A percentile compares a stretch with the other conserved stretches of the same genome.
Evolutionary conservation across 2,329 filamentous ascomycete genomes (phyloP).

Genomic region (Lomentospora prolificans): DNA sequence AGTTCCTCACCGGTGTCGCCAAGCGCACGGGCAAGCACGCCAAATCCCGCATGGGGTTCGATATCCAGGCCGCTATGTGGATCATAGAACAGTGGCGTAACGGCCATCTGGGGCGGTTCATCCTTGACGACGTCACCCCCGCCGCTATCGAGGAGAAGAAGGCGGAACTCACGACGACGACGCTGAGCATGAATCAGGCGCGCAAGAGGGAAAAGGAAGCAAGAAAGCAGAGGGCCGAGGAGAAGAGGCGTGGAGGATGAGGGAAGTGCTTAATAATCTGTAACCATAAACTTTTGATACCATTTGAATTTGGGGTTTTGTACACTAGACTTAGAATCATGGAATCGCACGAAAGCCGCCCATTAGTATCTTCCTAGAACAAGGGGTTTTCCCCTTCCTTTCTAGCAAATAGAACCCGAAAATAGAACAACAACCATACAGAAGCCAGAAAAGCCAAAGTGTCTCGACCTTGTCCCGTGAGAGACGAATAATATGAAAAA

Average conservation of each 20-base stretch:
- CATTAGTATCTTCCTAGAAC: neutral
- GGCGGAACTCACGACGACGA: slow-evolving; percentile 34
- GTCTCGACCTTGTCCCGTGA: neutral
- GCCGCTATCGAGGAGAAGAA: slow-evolving; percentile 43
- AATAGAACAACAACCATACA: neutral
- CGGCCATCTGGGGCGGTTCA: slow-evolving; percentile 65
- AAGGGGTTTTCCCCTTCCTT: too few relatives aligned
- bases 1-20: slow-evolving; percentile 63
- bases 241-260: slow-evolving; percentile 5
- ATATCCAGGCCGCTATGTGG: slow-evolving; percentile 67
- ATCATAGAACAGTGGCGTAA: slow-evolving; percentile 73
- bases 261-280: neutral
- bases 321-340: neutral
- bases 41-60: slow-evolving; percentile 61
- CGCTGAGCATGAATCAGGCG: slow-evolving; percentile 57
- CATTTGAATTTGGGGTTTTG: neutral
- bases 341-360: neutral
- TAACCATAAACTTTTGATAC: neutral
- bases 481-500: slow-evolving; percentile 9
- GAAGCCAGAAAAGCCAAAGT: neutral
- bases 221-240: slow-evolving; percentile 27
- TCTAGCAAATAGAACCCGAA: neutral
- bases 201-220: slow-evolving; percentile 55
- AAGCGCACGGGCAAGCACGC: slow-evolving; percentile 64
- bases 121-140: slow-evolving; percentile 66